Evolutionary conservation across 305 asterid species (phyloP), one percentile per base, ranked within the genome.

Genomic region (Caryopteris hybrid): DNA sequence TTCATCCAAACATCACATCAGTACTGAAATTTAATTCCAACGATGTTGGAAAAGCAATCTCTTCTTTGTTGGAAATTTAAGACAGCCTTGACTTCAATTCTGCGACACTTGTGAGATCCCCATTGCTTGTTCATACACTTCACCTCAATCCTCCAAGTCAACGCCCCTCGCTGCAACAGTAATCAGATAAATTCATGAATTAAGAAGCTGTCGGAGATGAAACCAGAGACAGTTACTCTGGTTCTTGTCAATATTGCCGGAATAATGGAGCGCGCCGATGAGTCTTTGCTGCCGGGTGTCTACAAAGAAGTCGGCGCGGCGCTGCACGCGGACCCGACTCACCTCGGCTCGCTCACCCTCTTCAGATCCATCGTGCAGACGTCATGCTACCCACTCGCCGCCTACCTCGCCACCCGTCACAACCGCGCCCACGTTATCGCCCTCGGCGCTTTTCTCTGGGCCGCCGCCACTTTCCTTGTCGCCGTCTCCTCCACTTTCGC

Each of bases 211-310:
- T 1, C 46, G n/a, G 69, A 51, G 39, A 70, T 81, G 80, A 64
- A 64, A 74, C 65, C 90, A 14, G 89, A 80, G 74, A 76, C 82
- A 3, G 21, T 77, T 58, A 86, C 91, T 2, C 73, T 86, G 6
- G 72, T 89, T n/a, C 85, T 89, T 1, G 84, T 89, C 0, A 85
- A 89, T 56, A 63, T 89, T 0, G 91, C 94, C 46, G 90, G 90
- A 8, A 89, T 89, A 3, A 89, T 89, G 94, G 96, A 89, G 60
- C 75, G 84, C 25, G 96, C 96, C 48, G 96, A 86, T 36, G 96
- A 89, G 36, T 76, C 96, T 7, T 21, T 89, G 59, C 74, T 89
- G 48, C 94, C 96, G 8, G 96, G 90, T 0, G 96, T 86, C 0
- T 89, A 89, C 73, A 86, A 81, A 14, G 96, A 86, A 69, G 90